These are phyloP conservation scores for Tieghemostelium lacteum DNA, from an alignment of 78 protist genomes.

Conservation along the genomic window DNA sequence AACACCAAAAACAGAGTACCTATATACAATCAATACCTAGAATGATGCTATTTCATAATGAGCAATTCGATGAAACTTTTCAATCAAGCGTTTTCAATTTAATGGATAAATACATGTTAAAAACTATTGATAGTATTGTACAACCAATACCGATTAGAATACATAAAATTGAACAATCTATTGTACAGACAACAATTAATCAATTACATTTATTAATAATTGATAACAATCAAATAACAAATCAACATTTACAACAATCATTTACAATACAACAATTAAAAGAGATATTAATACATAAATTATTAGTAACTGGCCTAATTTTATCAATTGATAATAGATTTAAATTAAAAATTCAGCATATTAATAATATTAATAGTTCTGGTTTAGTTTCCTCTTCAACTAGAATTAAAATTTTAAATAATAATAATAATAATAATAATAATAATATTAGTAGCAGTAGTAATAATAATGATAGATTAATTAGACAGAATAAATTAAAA, in stretches of 20 bases:
- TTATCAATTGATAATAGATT: background rate
- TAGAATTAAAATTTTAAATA: slow-evolving; percentile 18
- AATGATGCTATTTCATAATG: too few species aligned
- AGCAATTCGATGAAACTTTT: too few species aligned
- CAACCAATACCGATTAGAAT: background rate
- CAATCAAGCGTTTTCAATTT: too few species aligned
- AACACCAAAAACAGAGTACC: too few species aligned
- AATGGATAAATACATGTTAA: too few species aligned
- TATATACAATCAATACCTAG: too few species aligned
- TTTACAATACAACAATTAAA: background rate
- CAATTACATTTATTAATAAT: too few species aligned
- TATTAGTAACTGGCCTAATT: slow-evolving; percentile 1
- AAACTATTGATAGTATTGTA: too few species aligned
- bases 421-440: background rate
- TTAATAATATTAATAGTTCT: slow-evolving; percentile 13
- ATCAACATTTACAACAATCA: too few species aligned
- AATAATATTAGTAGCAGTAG: too few species aligned
- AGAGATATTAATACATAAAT: background rate
- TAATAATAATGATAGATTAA: background rate
- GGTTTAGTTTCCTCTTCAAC: slow-evolving; percentile 29
- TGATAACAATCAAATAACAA: too few species aligned
- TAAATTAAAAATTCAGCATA: background rate
- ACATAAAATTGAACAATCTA: background rate
- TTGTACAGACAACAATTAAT: background rate
- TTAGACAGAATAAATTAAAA: background rate